Conservation (phyloP, 306 rosid species). For the Prunus campanulata region DNA sequence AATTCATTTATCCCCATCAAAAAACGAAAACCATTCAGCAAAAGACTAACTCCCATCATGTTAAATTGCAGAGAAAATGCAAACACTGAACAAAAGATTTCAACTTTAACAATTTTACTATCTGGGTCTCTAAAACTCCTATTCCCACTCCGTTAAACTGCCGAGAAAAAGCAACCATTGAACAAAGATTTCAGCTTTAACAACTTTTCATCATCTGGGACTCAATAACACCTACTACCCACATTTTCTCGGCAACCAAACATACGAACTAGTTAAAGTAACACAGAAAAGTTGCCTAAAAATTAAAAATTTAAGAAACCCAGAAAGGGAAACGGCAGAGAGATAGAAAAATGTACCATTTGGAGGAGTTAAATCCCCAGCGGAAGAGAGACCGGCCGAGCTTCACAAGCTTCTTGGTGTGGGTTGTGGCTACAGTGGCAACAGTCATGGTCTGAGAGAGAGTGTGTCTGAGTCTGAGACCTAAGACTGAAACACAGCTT, state of each 20-base stretch:
- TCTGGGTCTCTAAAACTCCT: background rate
- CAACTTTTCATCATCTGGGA: background rate
- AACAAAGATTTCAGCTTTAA: background rate
- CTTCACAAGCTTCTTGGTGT: conserved; percentile 62
- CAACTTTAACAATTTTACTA: background rate
- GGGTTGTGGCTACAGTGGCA: conserved; percentile 47
- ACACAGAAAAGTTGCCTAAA: background rate
- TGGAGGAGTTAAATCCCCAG: conserved; percentile 76
- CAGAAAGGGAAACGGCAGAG: background rate
- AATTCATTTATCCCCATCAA: background rate
- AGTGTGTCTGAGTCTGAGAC: background rate
- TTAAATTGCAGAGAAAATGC: background rate
- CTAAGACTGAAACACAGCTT: background rate
- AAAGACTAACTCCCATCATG: background rate
- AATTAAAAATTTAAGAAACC: background rate
- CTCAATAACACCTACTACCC: background rate
- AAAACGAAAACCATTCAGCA: background rate
- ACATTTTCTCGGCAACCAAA: background rate
- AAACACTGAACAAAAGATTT: background rate
- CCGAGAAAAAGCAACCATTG: background rate
- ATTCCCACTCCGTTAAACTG: background rate
- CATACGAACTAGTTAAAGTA: background rate
- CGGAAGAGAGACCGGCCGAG: conserved; percentile 61
- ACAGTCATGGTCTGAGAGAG: conserved; percentile 52
- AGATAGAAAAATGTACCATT: conserved; percentile 53